Percentiles rank a stretch among this genome's conserved stretches.
Evolutionary conservation across 352 stramenopile genomes (phyloP).

Genomic region (Phytophthora pistaciae): DNA sequence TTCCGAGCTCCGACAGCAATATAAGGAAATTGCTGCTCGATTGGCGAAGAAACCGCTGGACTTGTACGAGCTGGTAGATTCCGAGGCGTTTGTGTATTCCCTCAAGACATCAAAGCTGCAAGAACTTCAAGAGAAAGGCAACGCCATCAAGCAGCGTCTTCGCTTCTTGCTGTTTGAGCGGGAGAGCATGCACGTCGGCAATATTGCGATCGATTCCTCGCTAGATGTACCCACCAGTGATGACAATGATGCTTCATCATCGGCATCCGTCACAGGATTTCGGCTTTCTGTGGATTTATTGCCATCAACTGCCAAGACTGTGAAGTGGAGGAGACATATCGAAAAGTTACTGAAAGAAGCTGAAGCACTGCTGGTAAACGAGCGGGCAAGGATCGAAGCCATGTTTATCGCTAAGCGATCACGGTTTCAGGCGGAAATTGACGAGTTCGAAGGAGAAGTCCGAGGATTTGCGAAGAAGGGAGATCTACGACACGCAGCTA

Average conservation of each 20-base stretch:
- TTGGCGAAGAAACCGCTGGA: slow-evolving; percentile 73
- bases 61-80: slow-evolving; percentile 79
- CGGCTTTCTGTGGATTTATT: slow-evolving; percentile 55
- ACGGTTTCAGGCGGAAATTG: slow-evolving; percentile 76
- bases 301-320: slow-evolving; percentile 67
- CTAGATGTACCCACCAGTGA: neutral
- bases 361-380: slow-evolving; percentile 59
- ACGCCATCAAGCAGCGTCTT: slow-evolving; percentile 65
- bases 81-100: slow-evolving; percentile 59
- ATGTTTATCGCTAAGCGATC: slow-evolving; percentile 77
- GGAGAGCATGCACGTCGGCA: slow-evolving; percentile 45
- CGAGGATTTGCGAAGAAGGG: slow-evolving; percentile 80
- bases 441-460: slow-evolving; percentile 80
- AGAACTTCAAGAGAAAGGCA: slow-evolving; percentile 56
- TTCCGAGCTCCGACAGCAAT: slow-evolving; percentile 65
- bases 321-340: slow-evolving; percentile 75
- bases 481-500: slow-evolving; percentile 76
- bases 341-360: slow-evolving; percentile 61
- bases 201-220: neutral
- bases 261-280: slow-evolving; percentile 7
- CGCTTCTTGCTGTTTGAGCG: slow-evolving; percentile 75
- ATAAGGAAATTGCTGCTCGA: slow-evolving; percentile 75
- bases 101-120: slow-evolving; percentile 55
- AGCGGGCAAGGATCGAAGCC: slow-evolving; percentile 73
- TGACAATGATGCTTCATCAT: neutral